A percentile compares a stretch with the other conserved stretches of the same genome.
phyloP scores from a whole-genome alignment of 2,329 filamentous ascomycete genomes.

The Stachybotrys elegans region DNA sequence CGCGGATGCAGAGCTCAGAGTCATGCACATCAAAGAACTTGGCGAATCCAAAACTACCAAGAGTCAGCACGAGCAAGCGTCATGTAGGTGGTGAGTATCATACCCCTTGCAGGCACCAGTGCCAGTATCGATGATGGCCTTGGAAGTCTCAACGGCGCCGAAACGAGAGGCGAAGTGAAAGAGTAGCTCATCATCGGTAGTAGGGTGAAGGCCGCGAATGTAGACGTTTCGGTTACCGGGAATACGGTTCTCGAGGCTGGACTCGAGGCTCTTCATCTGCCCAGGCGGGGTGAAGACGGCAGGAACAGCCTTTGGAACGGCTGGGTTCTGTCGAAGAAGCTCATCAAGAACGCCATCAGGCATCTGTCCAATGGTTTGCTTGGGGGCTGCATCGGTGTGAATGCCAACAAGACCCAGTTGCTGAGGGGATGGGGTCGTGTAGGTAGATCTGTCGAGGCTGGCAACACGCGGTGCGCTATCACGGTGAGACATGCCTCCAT shows the following conservation, averaged over 20 bases:
- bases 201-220: constrained; percentile 90
- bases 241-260: constrained; percentile 89
- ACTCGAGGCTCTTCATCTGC: constrained; percentile 83
- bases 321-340: constrained; percentile 68
- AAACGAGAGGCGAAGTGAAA: constrained; percentile 80
- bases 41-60: constrained; percentile 84
- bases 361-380: constrained; percentile 32
- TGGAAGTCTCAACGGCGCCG: constrained; percentile 91
- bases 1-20: constrained; percentile 93
- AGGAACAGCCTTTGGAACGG: constrained; percentile 82
- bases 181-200: constrained; percentile 88
- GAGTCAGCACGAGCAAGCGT: background rate
- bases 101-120: constrained; percentile 96
- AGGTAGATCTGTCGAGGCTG: constrained; percentile 57
- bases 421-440: constrained; percentile 62
- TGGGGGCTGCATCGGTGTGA: constrained; percentile 35
- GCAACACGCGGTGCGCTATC: constrained; percentile 57
- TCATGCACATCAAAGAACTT: constrained; percentile 85
- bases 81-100: constrained; percentile 18
- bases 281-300: constrained; percentile 83
- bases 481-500: constrained; percentile 51
- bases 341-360: constrained; percentile 54
- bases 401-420: constrained; percentile 42
- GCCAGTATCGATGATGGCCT: constrained; percentile 94
- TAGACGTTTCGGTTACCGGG: constrained; percentile 95